Percentiles rank a stretch among this genome's conserved stretches.
Evolutionary conservation across 805 yeast genomes (phyloP).

Genomic region (Saccharomycopsis sp.): DNA sequence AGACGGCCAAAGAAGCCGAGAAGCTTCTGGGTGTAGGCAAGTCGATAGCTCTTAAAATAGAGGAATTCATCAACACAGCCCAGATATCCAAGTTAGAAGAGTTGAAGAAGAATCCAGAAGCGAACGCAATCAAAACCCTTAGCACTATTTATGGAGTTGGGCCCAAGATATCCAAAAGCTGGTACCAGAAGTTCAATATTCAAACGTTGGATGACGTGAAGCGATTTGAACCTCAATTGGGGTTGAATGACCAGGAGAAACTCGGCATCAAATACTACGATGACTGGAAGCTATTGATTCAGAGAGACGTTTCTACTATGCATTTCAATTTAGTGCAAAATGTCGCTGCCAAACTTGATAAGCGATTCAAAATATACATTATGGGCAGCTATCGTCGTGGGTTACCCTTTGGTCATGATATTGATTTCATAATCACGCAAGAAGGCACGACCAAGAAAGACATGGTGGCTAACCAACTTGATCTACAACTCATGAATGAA

Average conservation of each 20-base stretch:
- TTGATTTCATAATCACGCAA: conserved; percentile 43
- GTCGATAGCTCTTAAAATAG: conserved; percentile 37
- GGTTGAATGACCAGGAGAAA: conserved; percentile 26
- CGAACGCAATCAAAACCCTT: conserved; percentile 29
- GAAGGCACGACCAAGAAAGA: conserved; percentile 26
- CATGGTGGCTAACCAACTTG: conserved; percentile 1
- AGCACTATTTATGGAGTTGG: conserved; percentile 47
- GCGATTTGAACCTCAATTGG: conserved; percentile 23
- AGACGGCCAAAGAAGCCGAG: conserved; percentile 33
- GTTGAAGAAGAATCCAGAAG: conserved; percentile 25
- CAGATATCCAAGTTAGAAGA: conserved; percentile 23
- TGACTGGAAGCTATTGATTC: conserved; percentile 41
- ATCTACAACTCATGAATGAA: conserved; percentile 23
- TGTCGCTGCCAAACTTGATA: conserved; percentile 29
- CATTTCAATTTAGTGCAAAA: conserved; percentile 34
- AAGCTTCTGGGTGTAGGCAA: conserved; percentile 37
- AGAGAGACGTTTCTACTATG: conserved; percentile 37
- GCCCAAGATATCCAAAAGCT: conserved; percentile 32
- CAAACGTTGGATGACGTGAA: conserved; percentile 35
- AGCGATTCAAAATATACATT: conserved; percentile 31
- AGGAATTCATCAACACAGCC: conserved; percentile 39
- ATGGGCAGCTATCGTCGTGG: conserved; percentile 53
- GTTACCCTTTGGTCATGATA: conserved; percentile 40
- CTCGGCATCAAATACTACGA: conserved; percentile 41
- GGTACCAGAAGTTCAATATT: conserved; percentile 33